Evolutionary conservation across 768 basidiomycete species (phyloP), one percentile per base, ranked within the genome.

Genomic region (Lentinus tigrinus): DNA sequence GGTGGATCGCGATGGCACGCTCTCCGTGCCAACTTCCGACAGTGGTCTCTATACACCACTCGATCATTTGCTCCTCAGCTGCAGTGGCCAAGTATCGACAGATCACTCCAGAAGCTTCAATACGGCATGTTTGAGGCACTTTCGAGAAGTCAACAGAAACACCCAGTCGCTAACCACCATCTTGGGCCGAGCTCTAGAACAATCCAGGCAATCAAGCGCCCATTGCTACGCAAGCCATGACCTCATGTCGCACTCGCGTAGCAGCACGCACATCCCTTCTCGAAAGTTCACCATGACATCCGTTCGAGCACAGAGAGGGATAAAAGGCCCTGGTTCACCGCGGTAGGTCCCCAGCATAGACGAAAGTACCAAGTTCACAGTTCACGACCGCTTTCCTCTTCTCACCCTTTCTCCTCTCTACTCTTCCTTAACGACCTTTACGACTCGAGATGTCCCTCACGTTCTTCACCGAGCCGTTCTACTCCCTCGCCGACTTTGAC

Each of bases 401-500:
- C 40, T 42, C 42, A 40, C 27, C 47, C 26, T 53, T 37, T 14
- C 27, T 47, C 40, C 36, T 47, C 52, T 28, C 34, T 27, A 34
- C 28, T 38, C 47, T 23, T 21, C 43, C 52, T 44, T 51, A 53
- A 54, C 61, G 50, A 61, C 55, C 31, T 43, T 56, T 24, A 56
- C 59, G 59, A 60, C 54, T 57, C 57, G 52, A 57, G 38, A 74
- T 74, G 73, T 69, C 73, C 23, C 67, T 73, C 63, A 67, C 69
- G 39, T 73, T 73, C 70, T 70, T 71, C 65, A 73, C 77, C 68
- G 75, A 81, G 61, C 77, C 78, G 16, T 75, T 75, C 65, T 69
- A 64, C 63, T 66, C 70, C 37, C 52, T 70, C 64, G 67, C 75
- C 56, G 74, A 78, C 52, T 73, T 79, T 36, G 77, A 81, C 38